Base-by-base conservation (phyloP, 306 rosid genomes). In the Vachellia pachyceras region DNA sequence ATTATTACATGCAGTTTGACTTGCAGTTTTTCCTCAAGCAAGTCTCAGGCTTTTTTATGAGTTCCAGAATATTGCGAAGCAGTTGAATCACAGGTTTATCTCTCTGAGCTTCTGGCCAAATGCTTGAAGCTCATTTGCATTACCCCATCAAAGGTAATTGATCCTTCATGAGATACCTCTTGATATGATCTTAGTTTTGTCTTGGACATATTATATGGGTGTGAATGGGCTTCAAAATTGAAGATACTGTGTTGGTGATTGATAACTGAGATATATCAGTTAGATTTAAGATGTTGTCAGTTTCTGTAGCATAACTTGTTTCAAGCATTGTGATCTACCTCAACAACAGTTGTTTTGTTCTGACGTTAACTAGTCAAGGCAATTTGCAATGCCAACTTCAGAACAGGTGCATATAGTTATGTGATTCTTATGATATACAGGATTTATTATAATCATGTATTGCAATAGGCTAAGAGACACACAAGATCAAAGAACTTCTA, bases 101-200 rank as follows among this genome's bases (percentile, higher is more conserved):
- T 10, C 29, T 67, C 72, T 41, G 10, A 35, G 46, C 41, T 37
- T 40, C 13, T 13, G 58, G 45, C 39, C 57, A 70, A 13, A 70
- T 29, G 75, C 22, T 70, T 47, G 75, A 22, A 70, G 37, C 12
- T 18, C 39, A 18, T 42, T 25, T 23, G 41, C 76, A 71, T 71
- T 47, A 3, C 14, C 12, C 14, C 23, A 22, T 69, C 0, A 42
- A 69, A 44, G 65, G 74, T 69, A 69, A 29, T 69, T 6, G 39
- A 44, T 22, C 36, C 35, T 20, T 41, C n/a, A 69, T 17, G 55
- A n/a, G 18, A 20, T 42, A 6, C 73, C 37, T 20, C 36, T 3
- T 23, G 44, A 11, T 69, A 42, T 42, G n/a, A 40, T 40, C 49
- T 67, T 5, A 10, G 33, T 37, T 10, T 40, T 22, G 65, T 10